Evolutionary conservation across 2,329 filamentous ascomycete species (phyloP), one percentile per base, ranked within the genome.

Genomic region (Colletotrichum siamense): DNA sequence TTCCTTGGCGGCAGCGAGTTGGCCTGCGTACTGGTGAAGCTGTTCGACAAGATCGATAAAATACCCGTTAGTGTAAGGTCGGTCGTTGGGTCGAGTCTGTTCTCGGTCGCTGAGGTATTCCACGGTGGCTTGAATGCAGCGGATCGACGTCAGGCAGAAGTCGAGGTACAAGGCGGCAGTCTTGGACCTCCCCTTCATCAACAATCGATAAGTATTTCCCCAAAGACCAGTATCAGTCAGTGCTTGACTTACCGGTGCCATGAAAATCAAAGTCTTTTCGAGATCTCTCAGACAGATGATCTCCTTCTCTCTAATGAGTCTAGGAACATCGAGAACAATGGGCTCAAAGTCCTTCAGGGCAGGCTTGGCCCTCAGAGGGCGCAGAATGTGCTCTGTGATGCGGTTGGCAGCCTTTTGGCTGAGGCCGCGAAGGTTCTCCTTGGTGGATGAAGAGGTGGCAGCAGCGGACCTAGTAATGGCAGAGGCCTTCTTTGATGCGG

Each of bases 11-110:
- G 93, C 93, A 78, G 94, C 93, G 81, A 98, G 92, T 84, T 97
- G 95, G 81, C 93, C 92, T 77, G 95, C 96, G 91, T 98, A 98
- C 84, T 95, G 92, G 84, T 93, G 92, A 81, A 98, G 96, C 91
- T 98, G 96, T 84, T 98, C 95, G 84, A 98, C 94, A 77, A 99
- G 93, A 88, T 99, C 96, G 87, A 98, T 94, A 84, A 98, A 98
- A 87, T 99, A 99, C 83, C 95, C 95, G 91, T 95, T 95, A 90
- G 94, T 97, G 89, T 98, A 99, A 79, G 96, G 95, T 81, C 94
- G 93, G 86, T 99, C 96, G 86, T 92, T 89, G 76, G 95, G 94
- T 84, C 95, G 92, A 79, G 94, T 93, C 87, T 96, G 95, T 85
- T 99, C 96, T 84, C 93, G 93, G 84, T 98, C 95, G 89, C 92